Conservation (phyloP, 306 rosid species). For the Cucumis sativus region DNA sequence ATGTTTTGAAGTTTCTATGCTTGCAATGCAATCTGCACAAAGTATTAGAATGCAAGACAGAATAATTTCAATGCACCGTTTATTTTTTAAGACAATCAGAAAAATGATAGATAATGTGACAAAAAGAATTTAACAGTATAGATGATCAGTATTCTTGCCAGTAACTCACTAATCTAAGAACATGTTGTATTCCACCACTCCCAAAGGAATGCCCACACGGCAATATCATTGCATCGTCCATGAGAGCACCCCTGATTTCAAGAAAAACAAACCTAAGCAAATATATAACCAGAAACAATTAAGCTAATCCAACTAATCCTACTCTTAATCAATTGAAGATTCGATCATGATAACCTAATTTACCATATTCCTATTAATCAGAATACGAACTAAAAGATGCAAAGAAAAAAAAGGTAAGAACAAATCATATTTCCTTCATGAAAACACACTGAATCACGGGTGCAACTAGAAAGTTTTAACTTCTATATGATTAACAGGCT, state of each 20-base stretch:
- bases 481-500: not conserved
- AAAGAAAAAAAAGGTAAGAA: no score
- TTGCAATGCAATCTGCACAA: not conserved
- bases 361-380: no score
- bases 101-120: not conserved
- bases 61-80: not conserved
- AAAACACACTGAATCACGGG: not conserved
- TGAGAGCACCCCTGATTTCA: constrained; percentile 65
- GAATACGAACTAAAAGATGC: no score
- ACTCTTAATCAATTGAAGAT: no score
- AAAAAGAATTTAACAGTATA: not conserved
- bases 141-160: constrained; percentile 7
- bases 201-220: constrained; percentile 99
- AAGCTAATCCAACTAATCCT: not conserved
- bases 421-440: no score
- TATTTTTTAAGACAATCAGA: not conserved
- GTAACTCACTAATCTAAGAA: constrained; percentile 80
- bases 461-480: not conserved
- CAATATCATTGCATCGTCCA: constrained; percentile 98
- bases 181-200: constrained; percentile 75
- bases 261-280: not conserved
- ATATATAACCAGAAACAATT: not conserved
- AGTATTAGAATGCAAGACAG: not conserved
- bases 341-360: no score
- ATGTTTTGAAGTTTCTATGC: not conserved